Conservation (phyloP, 495 filamentous ascomycete genomes). For the Lasiosphaeriaceae sp. region DNA sequence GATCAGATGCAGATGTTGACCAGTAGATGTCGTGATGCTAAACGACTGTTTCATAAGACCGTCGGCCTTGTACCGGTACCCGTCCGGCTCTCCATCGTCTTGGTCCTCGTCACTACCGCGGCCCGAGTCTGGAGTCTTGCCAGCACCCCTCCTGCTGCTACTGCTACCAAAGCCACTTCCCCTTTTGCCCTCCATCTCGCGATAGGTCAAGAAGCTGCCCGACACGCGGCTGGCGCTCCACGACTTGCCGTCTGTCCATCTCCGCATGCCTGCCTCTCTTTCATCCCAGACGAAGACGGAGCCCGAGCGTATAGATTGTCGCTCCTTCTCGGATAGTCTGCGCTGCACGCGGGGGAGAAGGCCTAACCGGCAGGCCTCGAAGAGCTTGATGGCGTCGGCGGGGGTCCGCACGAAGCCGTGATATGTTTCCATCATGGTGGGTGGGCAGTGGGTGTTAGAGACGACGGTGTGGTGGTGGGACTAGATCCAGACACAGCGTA, state of each 20-base stretch:
- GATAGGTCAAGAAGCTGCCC: conserved; percentile 94
- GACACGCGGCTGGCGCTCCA: conserved; percentile 98
- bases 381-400: conserved; percentile 91
- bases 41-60: conserved; percentile 99
- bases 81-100: conserved; percentile 85
- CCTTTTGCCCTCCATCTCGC: conserved; percentile 98
- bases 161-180: conserved; percentile 53
- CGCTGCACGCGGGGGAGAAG: conserved; percentile 88
- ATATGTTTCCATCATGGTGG: conserved; percentile 77
- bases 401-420: conserved; percentile 88
- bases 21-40: conserved; percentile 88
- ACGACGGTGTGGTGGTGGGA: background rate
- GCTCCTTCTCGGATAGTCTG: conserved; percentile 92
- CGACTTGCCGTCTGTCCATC: conserved; percentile 98
- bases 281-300: conserved; percentile 99
- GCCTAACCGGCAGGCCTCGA: conserved; percentile 91
- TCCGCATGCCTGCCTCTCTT: conserved; percentile 93
- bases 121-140: conserved; percentile 76
- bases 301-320: conserved; percentile 87
- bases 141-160: conserved; percentile 53
- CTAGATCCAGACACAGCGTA: background rate
- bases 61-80: conserved; percentile 95
- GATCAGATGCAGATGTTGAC: conserved; percentile 93
- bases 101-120: conserved; percentile 76
- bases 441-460: background rate